phyloP scores from a whole-genome alignment of 208 protist species.

The Crithidia sp. region DNA sequence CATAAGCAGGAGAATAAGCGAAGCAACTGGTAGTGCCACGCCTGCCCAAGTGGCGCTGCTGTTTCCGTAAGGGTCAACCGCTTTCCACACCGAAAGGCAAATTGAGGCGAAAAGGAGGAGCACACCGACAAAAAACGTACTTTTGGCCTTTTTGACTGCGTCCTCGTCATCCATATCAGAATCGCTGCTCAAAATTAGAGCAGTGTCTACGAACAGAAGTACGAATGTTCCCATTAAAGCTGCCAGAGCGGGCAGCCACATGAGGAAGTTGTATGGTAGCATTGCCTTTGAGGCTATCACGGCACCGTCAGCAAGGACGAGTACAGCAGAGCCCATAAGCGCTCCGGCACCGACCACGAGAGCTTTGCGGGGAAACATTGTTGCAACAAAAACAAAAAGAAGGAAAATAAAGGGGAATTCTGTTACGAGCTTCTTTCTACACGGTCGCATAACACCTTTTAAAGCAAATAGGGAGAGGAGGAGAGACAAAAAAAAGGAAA shows the following conservation, averaged over 20 bases:
- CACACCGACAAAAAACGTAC: conserved; percentile 59
- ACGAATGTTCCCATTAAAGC: conserved; percentile 55
- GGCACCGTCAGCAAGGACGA: conserved; percentile 70
- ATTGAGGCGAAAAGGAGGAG: conserved; percentile 59
- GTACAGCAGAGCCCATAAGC: conserved; percentile 39
- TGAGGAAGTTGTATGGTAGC: conserved; percentile 71
- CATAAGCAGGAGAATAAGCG: conserved; percentile 49
- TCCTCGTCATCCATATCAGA: conserved; percentile 42
- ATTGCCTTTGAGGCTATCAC: conserved; percentile 41
- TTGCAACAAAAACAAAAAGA: conserved; percentile 16
- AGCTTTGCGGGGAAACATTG: background rate
- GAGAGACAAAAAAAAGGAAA: too few species aligned
- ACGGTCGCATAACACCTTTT: too few species aligned
- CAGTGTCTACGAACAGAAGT: conserved; percentile 52
- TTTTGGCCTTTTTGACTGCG: conserved; percentile 42
- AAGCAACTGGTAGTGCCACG: conserved; percentile 49
- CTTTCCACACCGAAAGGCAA: conserved; percentile 60
- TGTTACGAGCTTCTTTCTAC: background rate
- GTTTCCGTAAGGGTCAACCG: conserved; percentile 51
- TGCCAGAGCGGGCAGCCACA: conserved; percentile 62
- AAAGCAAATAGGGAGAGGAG: too few species aligned
- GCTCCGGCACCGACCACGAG: conserved; percentile 38
- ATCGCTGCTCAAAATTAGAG: conserved; percentile 26
- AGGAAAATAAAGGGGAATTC: conserved; percentile 15
- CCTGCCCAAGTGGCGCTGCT: conserved; percentile 43